Conservation (phyloP, 176 grass and related monocot species). For the Carex parvula region DNA sequence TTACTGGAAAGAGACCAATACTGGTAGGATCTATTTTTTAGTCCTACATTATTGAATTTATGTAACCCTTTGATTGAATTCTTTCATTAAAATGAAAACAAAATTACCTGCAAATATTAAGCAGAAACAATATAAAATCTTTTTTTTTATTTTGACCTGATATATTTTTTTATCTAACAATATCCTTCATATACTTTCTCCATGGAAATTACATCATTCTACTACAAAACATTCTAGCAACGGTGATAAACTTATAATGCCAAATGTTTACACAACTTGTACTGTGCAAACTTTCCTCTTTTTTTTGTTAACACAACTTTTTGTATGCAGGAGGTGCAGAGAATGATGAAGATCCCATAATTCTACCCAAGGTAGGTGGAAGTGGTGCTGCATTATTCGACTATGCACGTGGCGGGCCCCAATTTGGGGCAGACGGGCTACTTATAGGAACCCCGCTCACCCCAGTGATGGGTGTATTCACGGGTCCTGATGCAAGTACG, state of each 20-base stretch:
- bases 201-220: neutral
- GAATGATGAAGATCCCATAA: slow-evolving; percentile 4
- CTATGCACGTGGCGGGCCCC: slow-evolving; percentile 75
- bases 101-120: neutral
- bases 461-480: slow-evolving; percentile 85
- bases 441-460: slow-evolving; percentile 82
- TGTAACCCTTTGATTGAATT: neutral
- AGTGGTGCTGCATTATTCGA: slow-evolving; percentile 92
- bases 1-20: slow-evolving; percentile 44
- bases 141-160: neutral
- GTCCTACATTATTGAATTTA: neutral
- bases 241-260: neutral
- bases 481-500: slow-evolving; percentile 66
- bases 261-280: neutral
- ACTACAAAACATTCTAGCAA: neutral
- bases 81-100: neutral
- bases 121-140: neutral
- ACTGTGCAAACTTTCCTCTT: neutral
- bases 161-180: neutral
- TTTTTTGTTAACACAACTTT: neutral
- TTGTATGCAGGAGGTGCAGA: neutral
- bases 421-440: slow-evolving; percentile 89
- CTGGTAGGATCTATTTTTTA: neutral
- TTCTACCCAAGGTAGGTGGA: slow-evolving; percentile 71
- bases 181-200: neutral